Evolutionary conservation across 2,329 filamentous ascomycete genomes (phyloP).

Genomic region (Didymella pomorum): DNA sequence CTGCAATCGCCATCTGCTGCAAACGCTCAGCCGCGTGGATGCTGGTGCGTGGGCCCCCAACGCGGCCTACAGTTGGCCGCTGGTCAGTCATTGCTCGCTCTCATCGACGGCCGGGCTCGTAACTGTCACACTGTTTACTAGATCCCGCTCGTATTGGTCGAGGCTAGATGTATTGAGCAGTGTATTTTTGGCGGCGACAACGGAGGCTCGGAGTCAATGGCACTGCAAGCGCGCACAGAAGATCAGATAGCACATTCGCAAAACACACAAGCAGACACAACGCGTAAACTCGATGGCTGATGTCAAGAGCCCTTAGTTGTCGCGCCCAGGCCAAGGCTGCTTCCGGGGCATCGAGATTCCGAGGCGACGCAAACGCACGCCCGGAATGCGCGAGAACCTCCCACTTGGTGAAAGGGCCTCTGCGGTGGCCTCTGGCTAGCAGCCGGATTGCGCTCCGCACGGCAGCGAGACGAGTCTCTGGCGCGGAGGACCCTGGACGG

Average conservation of each 20-base stretch:
- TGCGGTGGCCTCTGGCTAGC: constrained; percentile 4
- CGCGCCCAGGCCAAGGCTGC: constrained; percentile 22
- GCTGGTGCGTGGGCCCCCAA: constrained; percentile 22
- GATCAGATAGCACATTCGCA: not conserved
- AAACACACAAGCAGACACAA: not conserved
- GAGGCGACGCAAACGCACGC: constrained; percentile 24
- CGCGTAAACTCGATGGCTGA: constrained; percentile 23
- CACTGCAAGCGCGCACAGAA: constrained; percentile 22
- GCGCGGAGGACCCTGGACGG: constrained; percentile 7
- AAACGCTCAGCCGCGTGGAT: constrained; percentile 44
- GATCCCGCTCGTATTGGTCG: constrained; percentile 31
- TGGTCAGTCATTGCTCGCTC: not conserved
- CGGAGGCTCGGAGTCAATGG: constrained; percentile 4
- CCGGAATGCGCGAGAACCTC: constrained; percentile 17
- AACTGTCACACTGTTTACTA: constrained; percentile 26
- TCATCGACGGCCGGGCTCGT: constrained; percentile 19
- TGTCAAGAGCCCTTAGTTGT: constrained; percentile 10
- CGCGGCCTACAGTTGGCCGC: constrained; percentile 26
- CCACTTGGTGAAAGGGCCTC: constrained; percentile 1
- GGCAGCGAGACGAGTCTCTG: constrained; percentile 11
- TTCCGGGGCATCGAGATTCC: constrained; percentile 31
- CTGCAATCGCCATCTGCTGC: constrained; percentile 32
- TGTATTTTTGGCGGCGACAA: constrained; percentile 20
- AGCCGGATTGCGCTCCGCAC: constrained; percentile 11
- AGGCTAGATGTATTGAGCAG: constrained; percentile 32